Evolutionary conservation across 306 rosid species (phyloP), one percentile per base, ranked within the genome.

Genomic region (Casuarina glauca): DNA sequence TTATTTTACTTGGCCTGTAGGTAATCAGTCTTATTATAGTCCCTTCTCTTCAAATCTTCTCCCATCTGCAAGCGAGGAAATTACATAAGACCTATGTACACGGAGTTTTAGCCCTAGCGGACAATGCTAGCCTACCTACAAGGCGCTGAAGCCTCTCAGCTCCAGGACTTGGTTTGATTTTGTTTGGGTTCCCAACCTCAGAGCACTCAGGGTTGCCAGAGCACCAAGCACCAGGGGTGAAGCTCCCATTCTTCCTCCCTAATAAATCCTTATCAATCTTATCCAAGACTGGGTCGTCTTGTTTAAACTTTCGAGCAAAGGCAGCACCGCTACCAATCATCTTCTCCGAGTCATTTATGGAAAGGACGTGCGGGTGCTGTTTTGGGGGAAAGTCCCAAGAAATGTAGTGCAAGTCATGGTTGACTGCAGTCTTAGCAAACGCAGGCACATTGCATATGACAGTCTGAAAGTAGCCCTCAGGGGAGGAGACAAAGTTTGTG

Each of bases 321-420:
- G 97, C 93, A 0, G 97, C 96, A 3, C 86, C 85, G 19, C 98
- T 92, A 15, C 79, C 88, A 9, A 91, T 81, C 93, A 95, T 26
- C 32, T 26, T 26, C 32, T 26, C 32, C 32, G 32, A 26, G 32
- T 26, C 32, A 26, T 26, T 26, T 95, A 75, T 77, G 60, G 79
- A 82, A 67, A 95, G 98, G 78, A 89, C 35, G 57, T 87, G 98
- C 6, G 98, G 98, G 78, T 95, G 98, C 78, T 95, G 97, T 70
- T 52, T 77, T 10, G 98, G 97, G 62, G 98, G 98, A 39, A 49
- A 7, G 67, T 92, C 98, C 98, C 97, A 95, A 2, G 92, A 53
- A 9, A 88, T 75, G 32, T 26, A 26, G 32, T 26, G 32, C 32
- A 26, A 26, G 32, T 26, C 32, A 26, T 26, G 32, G 32, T 26